Conservation (phyloP, 345 rosid genomes). For the Adansonia digitata region DNA sequence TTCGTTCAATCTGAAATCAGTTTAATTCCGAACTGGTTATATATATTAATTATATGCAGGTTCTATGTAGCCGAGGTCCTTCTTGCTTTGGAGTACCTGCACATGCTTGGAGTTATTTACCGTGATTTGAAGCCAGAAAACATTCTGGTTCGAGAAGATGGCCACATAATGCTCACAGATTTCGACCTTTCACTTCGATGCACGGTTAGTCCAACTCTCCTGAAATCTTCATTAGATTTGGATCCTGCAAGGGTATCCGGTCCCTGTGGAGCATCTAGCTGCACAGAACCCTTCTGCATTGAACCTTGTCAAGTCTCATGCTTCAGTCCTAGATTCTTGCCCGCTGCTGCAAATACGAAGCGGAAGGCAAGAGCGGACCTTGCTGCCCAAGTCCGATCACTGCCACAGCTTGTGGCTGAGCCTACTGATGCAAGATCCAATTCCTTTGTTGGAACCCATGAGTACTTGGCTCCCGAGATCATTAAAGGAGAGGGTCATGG, state of each 20-base stretch:
- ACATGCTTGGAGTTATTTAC: conserved; percentile 93
- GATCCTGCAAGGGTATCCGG: conserved; percentile 64
- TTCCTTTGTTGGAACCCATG: conserved; percentile 92
- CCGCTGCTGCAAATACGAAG: conserved; percentile 48
- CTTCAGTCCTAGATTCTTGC: conserved; percentile 76
- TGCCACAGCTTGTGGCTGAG: conserved; percentile 95
- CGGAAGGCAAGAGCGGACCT: conserved; percentile 48
- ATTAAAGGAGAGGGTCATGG: conserved; percentile 97
- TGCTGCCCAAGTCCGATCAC: conserved; percentile 40
- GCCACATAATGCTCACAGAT: conserved; percentile 97
- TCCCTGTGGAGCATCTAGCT: conserved; percentile 53
- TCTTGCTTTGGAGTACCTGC: conserved; percentile 88
- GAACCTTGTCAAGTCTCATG: conserved; percentile 81
- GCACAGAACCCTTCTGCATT: conserved; percentile 74
- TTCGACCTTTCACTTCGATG: conserved; percentile 87
- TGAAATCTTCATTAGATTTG: conserved; percentile 36
- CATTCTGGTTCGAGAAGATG: conserved; percentile 94
- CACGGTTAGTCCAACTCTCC: conserved; percentile 77
- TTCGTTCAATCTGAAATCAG: not conserved
- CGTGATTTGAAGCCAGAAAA: conserved; percentile 92
- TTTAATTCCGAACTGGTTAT: not conserved
- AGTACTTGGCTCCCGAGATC: conserved; percentile 92
- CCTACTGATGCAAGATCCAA: conserved; percentile 92
- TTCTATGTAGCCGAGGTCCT: conserved; percentile 92
- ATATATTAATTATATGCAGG: conserved; percentile 30